phyloP scores from a whole-genome alignment of 371 early-diverging fungal species.

The Apophysomyces trapeziformis region DNA sequence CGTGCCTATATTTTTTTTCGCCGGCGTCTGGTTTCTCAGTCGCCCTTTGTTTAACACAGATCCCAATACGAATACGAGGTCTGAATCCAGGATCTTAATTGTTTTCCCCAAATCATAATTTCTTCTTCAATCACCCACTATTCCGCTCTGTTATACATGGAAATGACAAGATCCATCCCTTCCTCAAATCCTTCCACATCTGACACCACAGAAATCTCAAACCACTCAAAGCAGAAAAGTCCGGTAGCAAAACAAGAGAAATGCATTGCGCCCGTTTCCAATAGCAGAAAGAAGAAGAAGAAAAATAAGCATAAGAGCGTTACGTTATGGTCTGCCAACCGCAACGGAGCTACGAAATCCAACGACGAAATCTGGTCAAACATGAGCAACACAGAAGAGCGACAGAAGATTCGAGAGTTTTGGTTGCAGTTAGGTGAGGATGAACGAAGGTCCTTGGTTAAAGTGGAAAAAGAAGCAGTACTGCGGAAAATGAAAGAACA shows the following conservation, averaged over 20 bases:
- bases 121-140: not conserved
- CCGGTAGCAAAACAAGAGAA: slow-evolving; percentile 1
- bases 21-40: slow-evolving; percentile 5
- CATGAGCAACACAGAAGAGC: slow-evolving; percentile 79
- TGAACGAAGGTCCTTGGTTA: slow-evolving; percentile 82
- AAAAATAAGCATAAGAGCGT: slow-evolving; percentile 8
- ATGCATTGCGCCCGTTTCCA: slow-evolving; percentile 6
- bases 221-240: not conserved
- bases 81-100: slow-evolving; percentile 7
- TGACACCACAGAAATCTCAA: slow-evolving; percentile 1
- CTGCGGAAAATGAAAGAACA: slow-evolving; percentile 93
- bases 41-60: not conserved
- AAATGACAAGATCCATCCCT: slow-evolving; percentile 12
- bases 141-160: slow-evolving; percentile 1
- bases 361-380: slow-evolving; percentile 69
- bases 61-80: slow-evolving; percentile 6
- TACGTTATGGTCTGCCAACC: slow-evolving; percentile 1
- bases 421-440: slow-evolving; percentile 89
- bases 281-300: slow-evolving; percentile 14
- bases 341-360: slow-evolving; percentile 1
- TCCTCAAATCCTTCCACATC: slow-evolving; percentile 10
- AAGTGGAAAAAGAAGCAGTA: slow-evolving; percentile 91
- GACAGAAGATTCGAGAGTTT: slow-evolving; percentile 85
- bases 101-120: not conserved
- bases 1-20: slow-evolving; percentile 6